Base-by-base conservation (phyloP, 2,329 filamentous ascomycete genomes). In the Knufia fluminis region DNA sequence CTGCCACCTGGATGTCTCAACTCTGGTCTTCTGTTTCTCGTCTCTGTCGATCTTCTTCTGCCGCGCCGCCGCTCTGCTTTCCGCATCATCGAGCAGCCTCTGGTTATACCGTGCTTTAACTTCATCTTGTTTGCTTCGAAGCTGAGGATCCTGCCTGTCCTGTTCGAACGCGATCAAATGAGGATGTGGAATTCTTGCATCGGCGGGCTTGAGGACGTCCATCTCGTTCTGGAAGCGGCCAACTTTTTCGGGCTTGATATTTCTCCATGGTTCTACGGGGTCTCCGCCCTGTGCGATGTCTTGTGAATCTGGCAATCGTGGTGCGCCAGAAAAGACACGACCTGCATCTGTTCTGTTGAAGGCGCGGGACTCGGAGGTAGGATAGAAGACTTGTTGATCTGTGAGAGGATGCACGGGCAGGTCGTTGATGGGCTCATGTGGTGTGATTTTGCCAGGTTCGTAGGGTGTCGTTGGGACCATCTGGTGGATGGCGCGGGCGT, bases 381-480 rank as follows among this genome's bases (percentile, higher is more conserved):
- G 80, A 50, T 79, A 76, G 66, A 83, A 83, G 47, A 83, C 66
- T 70, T 78, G 69, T 59, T 74, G 62, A 58, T 72, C 62, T 48
- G 73, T 72, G 52, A 75, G 66, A 2, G 75, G 70, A 61, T 82
- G 77, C 62, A 82, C 64, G 17, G 76, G 75, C 28, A 83, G 72
- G 59, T 83, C 80, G 59, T 83, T 83, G 61, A 83, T 80, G 20
- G 75, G 69, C 64, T 83, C 80, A 60, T 83, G 79, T 7, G 64
- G 61, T 17, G 48, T 51, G 1, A 61, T 55, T 6, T 66, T 65
- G 22, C 60, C 50, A 23, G 64, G 54, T 40, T 63, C 61, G 52
- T 74, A 68, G 3, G 70, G 69, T n/a, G 80, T 86, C 48, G 75
- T 76, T 2, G 88, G 89, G 3, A 97, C 72, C 89, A 96, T 94